Percentiles rank a stretch among this genome's conserved stretches.
Conservation (phyloP, 2,329 filamentous ascomycete species). For the Dactylonectria macrodidyma region DNA sequence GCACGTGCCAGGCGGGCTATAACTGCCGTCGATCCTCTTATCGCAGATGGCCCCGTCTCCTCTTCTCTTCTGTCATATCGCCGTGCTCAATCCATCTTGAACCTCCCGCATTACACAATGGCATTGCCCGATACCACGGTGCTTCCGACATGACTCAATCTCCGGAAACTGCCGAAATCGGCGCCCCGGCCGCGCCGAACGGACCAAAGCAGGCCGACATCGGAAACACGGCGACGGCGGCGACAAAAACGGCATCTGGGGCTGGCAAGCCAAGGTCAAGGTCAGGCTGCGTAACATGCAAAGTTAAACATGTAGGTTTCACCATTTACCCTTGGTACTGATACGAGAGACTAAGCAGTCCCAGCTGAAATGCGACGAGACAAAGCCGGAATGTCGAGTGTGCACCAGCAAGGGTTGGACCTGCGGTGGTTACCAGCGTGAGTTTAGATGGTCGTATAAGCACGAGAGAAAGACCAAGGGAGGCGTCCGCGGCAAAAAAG, state of each 20-base stretch:
- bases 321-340: neutral
- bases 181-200: constrained; percentile 3
- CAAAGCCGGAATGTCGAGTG: constrained; percentile 30
- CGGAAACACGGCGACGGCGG: neutral
- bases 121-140: constrained; percentile 6
- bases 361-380: constrained; percentile 33
- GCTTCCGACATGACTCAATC: constrained; percentile 26
- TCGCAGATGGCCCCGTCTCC: neutral
- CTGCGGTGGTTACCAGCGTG: constrained; percentile 30
- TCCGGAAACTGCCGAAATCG: constrained; percentile 1
- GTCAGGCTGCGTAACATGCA: constrained; percentile 32
- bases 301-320: constrained; percentile 30
- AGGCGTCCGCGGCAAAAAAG: constrained; percentile 17
- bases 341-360: neutral
- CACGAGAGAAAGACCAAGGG: constrained; percentile 24
- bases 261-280: constrained; percentile 27
- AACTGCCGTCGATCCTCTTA: constrained; percentile 27
- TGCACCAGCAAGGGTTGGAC: constrained; percentile 28
- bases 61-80: constrained; percentile 19
- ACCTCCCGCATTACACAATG: constrained; percentile 17
- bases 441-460: constrained; percentile 31
- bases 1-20: constrained; percentile 29
- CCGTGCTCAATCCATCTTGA: neutral
- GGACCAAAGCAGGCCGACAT: constrained; percentile 4
- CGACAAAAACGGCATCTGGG: neutral